Base-by-base conservation (phyloP, 352 stramenopile species). In the Pythium plurisporium region DNA sequence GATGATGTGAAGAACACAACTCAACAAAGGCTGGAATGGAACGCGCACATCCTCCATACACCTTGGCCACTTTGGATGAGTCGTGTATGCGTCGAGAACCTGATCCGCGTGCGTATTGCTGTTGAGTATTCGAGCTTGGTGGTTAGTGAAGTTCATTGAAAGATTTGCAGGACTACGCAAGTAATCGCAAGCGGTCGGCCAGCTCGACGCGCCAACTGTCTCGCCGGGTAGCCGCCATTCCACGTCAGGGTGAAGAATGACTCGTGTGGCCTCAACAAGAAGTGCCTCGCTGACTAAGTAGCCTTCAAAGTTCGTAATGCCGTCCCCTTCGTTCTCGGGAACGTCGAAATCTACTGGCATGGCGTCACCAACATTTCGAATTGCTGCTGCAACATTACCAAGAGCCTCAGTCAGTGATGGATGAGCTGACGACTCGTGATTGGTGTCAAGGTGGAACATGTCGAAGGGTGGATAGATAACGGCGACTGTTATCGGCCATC, bases 251-350 rank as follows among this genome's bases (percentile, higher is more conserved):
- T 82, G 55, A 2, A 86, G 53, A 8, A 88, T n/a, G 5, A 86
- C 65, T 1, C 63, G 58, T 4, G 55, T 67, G 12, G 63, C 72
- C 38, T 89, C 76, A 10, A 89, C 64, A 8, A 89, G 55, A 5
- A 89, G 52, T 1, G 79, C 79, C 51, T 89, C 79, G 12, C 61
- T 67, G 30, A 86, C 74, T 12, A 89, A 56, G 48, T 86, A 89
- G 17, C 66, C 57, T 17, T 89, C 79, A 33, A 89, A 86, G n/a
- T 56, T 57, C 22, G 57, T 31, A 17, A 64, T 27, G n/a, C 36
- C 20, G 1, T 59, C 45, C 12, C 57, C 37, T 4, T 38, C 57
- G n/a, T 53, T 36, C 1, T 51, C 45, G 2, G 4, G n/a, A n/a
- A n/a, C 34, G 4, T 55, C 31, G 15, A 44, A 33, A 2, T 5